These are phyloP conservation scores for Dimocarpus longan DNA, from an alignment of 345 rosid species.

Conservation along the genomic window DNA sequence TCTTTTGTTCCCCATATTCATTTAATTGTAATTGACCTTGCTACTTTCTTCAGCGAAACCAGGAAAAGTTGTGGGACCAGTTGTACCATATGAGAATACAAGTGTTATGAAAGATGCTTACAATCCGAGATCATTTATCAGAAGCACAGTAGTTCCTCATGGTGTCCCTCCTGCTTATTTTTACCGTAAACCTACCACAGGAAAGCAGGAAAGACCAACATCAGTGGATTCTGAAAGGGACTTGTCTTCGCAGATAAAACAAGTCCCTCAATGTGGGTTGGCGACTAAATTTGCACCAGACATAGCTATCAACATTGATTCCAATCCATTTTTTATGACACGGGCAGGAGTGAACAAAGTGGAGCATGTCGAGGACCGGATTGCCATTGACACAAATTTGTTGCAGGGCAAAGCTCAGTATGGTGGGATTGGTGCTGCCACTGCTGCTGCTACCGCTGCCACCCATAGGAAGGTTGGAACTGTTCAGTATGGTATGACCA, in stretches of 20 bases:
- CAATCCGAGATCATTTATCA: slow-evolving; percentile 65
- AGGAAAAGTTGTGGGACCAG: slow-evolving; percentile 65
- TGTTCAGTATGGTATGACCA: slow-evolving; percentile 68
- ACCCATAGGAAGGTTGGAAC: slow-evolving; percentile 75
- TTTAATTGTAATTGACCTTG: slow-evolving; percentile 16
- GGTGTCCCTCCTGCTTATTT: slow-evolving; percentile 44
- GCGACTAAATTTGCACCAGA: slow-evolving; percentile 63
- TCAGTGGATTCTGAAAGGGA: slow-evolving; percentile 52
- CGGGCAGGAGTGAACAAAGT: slow-evolving; percentile 57
- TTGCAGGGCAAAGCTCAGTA: slow-evolving; percentile 61
- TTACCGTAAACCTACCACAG: slow-evolving; percentile 45
- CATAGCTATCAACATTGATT: slow-evolving; percentile 73
- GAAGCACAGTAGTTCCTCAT: slow-evolving; percentile 55
- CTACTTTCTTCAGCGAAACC: slow-evolving; percentile 56
- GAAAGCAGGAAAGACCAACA: slow-evolving; percentile 55
- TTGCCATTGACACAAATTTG: slow-evolving; percentile 59
- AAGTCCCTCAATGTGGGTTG: slow-evolving; percentile 53
- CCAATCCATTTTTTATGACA: slow-evolving; percentile 76
- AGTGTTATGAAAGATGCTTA: slow-evolving; percentile 53
- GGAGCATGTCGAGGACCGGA: slow-evolving; percentile 56
- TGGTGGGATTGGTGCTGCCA: slow-evolving; percentile 57
- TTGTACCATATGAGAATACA: slow-evolving; percentile 59
- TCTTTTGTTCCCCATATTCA: neutral
- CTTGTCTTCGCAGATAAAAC: slow-evolving; percentile 50
- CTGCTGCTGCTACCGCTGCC: slow-evolving; percentile 44